phyloP scores from a whole-genome alignment of 75 land plant species.

The Picea glauca region DNA sequence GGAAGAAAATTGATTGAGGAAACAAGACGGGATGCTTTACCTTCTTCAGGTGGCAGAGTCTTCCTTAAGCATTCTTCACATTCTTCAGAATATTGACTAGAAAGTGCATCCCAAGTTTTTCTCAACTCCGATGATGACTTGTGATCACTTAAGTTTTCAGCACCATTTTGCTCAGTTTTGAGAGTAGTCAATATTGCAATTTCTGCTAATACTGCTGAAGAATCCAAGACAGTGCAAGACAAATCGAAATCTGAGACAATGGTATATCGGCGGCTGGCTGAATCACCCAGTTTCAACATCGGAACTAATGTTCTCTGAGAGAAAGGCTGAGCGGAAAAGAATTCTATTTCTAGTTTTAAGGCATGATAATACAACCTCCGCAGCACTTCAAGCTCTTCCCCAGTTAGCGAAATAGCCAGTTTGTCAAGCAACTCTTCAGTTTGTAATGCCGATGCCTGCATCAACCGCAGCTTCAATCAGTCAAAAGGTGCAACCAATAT shows the following conservation, averaged over 20 bases:
- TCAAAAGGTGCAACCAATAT: not conserved
- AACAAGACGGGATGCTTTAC: not conserved
- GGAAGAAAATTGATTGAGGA: not conserved
- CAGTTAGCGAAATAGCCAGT: conserved; percentile 53
- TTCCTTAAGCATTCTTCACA: conserved; percentile 21
- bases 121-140: conserved; percentile 53
- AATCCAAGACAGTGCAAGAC: conserved; percentile 90
- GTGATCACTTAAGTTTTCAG: conserved; percentile 24
- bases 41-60: conserved; percentile 16
- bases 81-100: conserved; percentile 49
- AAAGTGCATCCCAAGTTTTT: conserved; percentile 59
- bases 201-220: conserved; percentile 86
- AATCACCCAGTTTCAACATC: conserved; percentile 35
- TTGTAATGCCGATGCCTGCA: conserved; percentile 40
- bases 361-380: conserved; percentile 83
- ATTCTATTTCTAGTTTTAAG: conserved; percentile 70
- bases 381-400: conserved; percentile 59
- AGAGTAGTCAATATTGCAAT: conserved; percentile 60
- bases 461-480: conserved; percentile 10
- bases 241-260: conserved; percentile 94
- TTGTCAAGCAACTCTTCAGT: conserved; percentile 83
- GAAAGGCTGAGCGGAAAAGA: conserved; percentile 64
- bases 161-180: conserved; percentile 34
- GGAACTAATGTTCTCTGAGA: conserved; percentile 46
- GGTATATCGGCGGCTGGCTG: conserved; percentile 27